Percentiles rank a stretch among this genome's conserved stretches.
Conservation (phyloP, 495 filamentous ascomycete species). For the Bathelium albidoporum region DNA sequence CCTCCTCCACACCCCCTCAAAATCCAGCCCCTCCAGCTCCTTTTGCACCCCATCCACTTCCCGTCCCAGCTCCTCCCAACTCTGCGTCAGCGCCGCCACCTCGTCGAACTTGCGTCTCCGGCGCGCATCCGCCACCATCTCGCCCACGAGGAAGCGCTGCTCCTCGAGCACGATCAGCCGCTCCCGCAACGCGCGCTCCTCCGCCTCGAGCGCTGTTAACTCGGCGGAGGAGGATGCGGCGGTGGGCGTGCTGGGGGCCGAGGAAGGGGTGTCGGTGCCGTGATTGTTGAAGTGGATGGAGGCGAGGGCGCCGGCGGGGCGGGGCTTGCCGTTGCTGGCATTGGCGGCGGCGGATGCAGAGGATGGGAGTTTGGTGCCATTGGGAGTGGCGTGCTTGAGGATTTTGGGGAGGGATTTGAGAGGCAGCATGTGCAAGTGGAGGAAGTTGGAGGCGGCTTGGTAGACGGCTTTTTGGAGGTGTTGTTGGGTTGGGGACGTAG, state of each 20-base stretch:
- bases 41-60: conserved; percentile 64
- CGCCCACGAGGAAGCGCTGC: conserved; percentile 80
- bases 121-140: conserved; percentile 78
- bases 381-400: conserved; percentile 56
- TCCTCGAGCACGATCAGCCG: conserved; percentile 85
- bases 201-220: conserved; percentile 64
- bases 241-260: conserved; percentile 22
- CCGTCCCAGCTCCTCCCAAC: conserved; percentile 69
- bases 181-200: conserved; percentile 80
- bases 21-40: conserved; percentile 47
- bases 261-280: background rate
- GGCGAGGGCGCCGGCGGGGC: conserved; percentile 40
- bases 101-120: conserved; percentile 82
- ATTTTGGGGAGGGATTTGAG: conserved; percentile 77
- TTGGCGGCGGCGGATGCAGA: too few relatives aligned
- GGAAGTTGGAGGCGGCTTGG: conserved; percentile 69
- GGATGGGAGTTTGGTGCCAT: conserved; percentile 23
- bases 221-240: conserved; percentile 25
- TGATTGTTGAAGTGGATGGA: conserved; percentile 51
- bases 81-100: conserved; percentile 65
- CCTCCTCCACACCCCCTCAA: conserved; percentile 28
- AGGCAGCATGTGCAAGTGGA: conserved; percentile 87
- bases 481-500: conserved; percentile 59
- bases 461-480: conserved; percentile 77
- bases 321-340: conserved; percentile 24